Evolutionary conservation across 2,329 filamentous ascomycete species (phyloP).

Genomic region (Aspergillus arachidicola): DNA sequence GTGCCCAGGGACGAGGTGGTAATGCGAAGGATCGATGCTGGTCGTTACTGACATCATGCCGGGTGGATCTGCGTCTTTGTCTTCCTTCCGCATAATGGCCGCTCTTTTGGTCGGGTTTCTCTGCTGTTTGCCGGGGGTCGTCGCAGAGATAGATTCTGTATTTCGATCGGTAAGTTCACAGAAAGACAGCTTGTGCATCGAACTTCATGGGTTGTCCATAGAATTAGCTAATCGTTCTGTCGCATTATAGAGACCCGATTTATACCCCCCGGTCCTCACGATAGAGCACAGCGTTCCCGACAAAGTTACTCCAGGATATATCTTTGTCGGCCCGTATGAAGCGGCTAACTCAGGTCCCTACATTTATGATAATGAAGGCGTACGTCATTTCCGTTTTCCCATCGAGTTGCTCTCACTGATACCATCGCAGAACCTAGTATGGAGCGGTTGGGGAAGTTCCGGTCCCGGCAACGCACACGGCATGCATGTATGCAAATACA

Average conservation of each 20-base stretch:
- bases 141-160: slow-evolving; percentile 34
- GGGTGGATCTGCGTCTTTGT: slow-evolving; percentile 17
- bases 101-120: slow-evolving; percentile 24
- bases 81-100: slow-evolving; percentile 11
- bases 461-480: slow-evolving; percentile 54
- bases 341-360: slow-evolving; percentile 53
- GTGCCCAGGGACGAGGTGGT: slow-evolving; percentile 11
- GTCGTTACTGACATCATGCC: slow-evolving; percentile 18
- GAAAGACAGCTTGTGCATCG: not conserved
- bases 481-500: slow-evolving; percentile 53
- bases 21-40: slow-evolving; percentile 33
- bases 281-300: slow-evolving; percentile 31
- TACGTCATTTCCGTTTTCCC: slow-evolving; percentile 23
- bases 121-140: slow-evolving; percentile 17
- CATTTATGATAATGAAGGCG: slow-evolving; percentile 55
- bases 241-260: slow-evolving; percentile 40
- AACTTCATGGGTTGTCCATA: too few relatives aligned
- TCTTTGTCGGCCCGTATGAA: slow-evolving; percentile 55
- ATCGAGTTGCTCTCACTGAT: not conserved
- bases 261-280: slow-evolving; percentile 39
- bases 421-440: slow-evolving; percentile 48
- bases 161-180: slow-evolving; percentile 40
- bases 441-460: slow-evolving; percentile 52
- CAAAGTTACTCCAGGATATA: slow-evolving; percentile 50
- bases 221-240: slow-evolving; percentile 4